A percentile compares a stretch with the other conserved stretches of the same genome.
Evolutionary conservation across 2,329 filamentous ascomycete species (phyloP).

Genomic region (Aspergillus thermomutatus): DNA sequence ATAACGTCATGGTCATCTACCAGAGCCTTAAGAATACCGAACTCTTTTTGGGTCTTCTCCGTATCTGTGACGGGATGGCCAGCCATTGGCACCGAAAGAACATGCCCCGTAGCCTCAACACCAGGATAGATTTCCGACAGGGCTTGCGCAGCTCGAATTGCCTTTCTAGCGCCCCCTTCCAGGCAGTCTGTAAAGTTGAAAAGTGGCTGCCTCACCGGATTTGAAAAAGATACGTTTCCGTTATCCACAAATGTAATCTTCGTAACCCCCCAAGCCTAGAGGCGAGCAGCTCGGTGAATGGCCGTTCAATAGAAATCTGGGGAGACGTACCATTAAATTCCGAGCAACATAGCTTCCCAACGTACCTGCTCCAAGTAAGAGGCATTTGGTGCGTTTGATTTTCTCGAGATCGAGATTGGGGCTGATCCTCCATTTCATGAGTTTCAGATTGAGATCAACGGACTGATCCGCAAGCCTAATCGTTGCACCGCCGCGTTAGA

Average conservation of each 20-base stretch:
- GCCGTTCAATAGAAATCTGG: not conserved
- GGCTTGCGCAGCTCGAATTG: conserved; percentile 72
- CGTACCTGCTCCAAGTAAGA: conserved; percentile 88
- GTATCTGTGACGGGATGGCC: conserved; percentile 82
- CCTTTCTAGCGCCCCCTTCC: conserved; percentile 80
- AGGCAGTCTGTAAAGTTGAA: conserved; percentile 89
- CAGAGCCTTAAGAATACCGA: conserved; percentile 68
- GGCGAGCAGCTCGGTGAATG: not conserved
- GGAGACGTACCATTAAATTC: conserved; percentile 64
- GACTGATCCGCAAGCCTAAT: conserved; percentile 77
- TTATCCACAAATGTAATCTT: conserved; percentile 97
- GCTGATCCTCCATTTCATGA: conserved; percentile 98
- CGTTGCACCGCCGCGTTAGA: conserved; percentile 3
- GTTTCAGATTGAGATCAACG: conserved; percentile 91
- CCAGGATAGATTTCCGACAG: conserved; percentile 86
- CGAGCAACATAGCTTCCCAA: conserved; percentile 90
- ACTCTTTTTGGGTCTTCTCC: conserved; percentile 66
- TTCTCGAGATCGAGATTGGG: conserved; percentile 81
- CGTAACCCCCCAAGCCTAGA: conserved; percentile 79
- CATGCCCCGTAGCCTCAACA: conserved; percentile 75
- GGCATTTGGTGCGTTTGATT: conserved; percentile 85
- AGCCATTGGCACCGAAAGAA: conserved; percentile 88
- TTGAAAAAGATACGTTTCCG: conserved; percentile 88
- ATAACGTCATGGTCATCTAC: conserved; percentile 85
- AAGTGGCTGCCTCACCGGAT: conserved; percentile 89